Base-by-base conservation (phyloP, 805 yeast genomes). In the Metschnikowia lunata region DNA sequence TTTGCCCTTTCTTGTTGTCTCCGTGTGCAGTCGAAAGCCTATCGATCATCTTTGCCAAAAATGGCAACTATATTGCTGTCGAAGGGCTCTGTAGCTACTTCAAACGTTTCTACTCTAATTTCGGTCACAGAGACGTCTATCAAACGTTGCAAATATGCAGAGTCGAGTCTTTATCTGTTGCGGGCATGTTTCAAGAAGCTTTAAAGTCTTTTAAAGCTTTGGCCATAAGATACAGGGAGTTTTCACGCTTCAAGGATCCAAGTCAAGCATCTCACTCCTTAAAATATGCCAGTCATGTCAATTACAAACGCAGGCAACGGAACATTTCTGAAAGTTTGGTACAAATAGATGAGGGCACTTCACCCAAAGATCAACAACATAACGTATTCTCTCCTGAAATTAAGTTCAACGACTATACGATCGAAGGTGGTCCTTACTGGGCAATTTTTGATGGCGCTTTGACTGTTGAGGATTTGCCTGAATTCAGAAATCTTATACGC, bases 61-160 rank as follows among this genome's bases (percentile, higher is more conserved):
- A 61, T 30, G 54, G 55, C 9, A 65, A 63, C 41, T 49, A 56
- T 1, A 44, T 46, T 8, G 54, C 63, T 31, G 52, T 69, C 4
- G 47, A 59, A 12, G 73, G 73, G 0, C 38, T 69, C 14, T 37
- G 60, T 1, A 51, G 47, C 12, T 71, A 71, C 46, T 69, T 69
- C 54, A 64, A 63, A 49, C 52, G 71, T 30, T 70, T 61, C 45
- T 71, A 66, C 52, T 69, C 73, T 1, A 59, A 60, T 37, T 46
- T 55, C 14, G 60, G 65, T 27, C 67, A 69, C 49, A 46, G 57
- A 33, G 43, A 36, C 6, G 57, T 58, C 2, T 69, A 59, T 49
- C 63, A 63, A 44, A 37, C 61, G 2, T 49, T 71, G 14, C 47
- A 50, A 14, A 52, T 66, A 2, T 47, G 59, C 3, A 43, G 58